Evolutionary conservation across 2,329 filamentous ascomycete species (phyloP), one percentile per base, ranked within the genome.

Genomic region (Claviceps paspali): DNA sequence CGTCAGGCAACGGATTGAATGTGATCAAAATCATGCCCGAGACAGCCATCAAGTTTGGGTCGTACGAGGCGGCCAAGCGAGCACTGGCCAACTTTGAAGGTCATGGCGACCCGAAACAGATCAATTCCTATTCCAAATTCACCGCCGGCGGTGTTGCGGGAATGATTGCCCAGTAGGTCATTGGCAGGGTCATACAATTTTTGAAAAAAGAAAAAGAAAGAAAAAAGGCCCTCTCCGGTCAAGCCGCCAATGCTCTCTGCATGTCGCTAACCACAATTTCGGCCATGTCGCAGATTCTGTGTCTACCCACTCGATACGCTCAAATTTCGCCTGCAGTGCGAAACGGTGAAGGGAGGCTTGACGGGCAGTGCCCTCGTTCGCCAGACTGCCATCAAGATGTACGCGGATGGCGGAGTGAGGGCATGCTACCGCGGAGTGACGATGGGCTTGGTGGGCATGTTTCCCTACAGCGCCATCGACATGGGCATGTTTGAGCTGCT

Each of bases 21-120:
- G 86, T 98, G 3, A 60, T 95, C 52, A 98, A 98, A 59, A 91
- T 98, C 42, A 94, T 96, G 85, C 91, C 91, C 0, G 91, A 98
- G 62, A 95, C 88, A 21, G 88, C 91, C 19, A 94, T 98, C 54
- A 93, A 95, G 60, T 98, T 98, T 56, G 91, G 91, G 42, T 88
- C 87, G 15, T 98, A 95, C 53, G 91, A 98, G 73, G 86, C 85
- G 36, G 81, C 86, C 7, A 98, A 96, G 65, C 78, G 85, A 44
- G 75, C 80, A 4, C 75, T 96, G 42, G 85, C 88, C 34, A 77
- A 74, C 41, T 60, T 95, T 35, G 91, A 96, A 66, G 91, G 91
- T 6, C 86, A 94, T 50, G 71, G 78, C 44, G 84, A 96, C 54
- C 71, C 85, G 1, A 77, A 75, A 44, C 68, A 73, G 38, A 88